Evolutionary conservation across 2,329 filamentous ascomycete species (phyloP), one percentile per base, ranked within the genome.

Genomic region (Simplicillium aogashimaense): DNA sequence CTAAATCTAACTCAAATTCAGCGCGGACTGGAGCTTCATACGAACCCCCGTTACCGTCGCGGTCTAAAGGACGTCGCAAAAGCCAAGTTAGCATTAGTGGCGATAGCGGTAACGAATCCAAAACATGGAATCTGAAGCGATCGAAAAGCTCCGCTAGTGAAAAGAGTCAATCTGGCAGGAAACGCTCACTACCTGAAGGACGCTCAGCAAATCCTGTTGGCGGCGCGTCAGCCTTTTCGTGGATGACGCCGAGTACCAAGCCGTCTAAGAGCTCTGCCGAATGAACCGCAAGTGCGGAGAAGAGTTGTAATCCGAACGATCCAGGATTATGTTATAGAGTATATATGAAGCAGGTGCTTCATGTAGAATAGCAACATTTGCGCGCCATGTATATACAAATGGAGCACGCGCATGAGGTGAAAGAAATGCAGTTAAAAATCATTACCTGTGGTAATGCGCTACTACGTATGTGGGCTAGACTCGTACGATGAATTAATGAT

Each of bases 141-240:
- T 62, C 63, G 35, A 58, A 63, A 37, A 70, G 64, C 53, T 63
- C 63, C 38, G 59, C 64, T 28, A 63, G 61, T 47, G 51, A 67
- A 50, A 46, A 49, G 45, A 61, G 53, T 47, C 42, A 42, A 46
- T 41, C 30, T 50, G 45, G 39, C 52, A 61, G 61, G 45, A 41
- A 64, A 40, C 65, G 59, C 39, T 53, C 58, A 30, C 57, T 65
- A 33, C 53, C 61, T 14, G 55, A 66, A n/a, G 65, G 76, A 13
- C 74, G 78, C 42, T 72, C 78, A 7, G 70, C 78, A 28, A 97
- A 97, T 54, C 90, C 92, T 0, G 76, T 95, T 14, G 90, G 90
- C 8, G 86, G 86, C n/a, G 90, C 85, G 12, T 92, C 86, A 43
- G 90, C 90, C 3, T 97, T 97, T 65, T 82, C 85, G 11, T 97